phyloP scores from a whole-genome alignment of 2,329 filamentous ascomycete species.

The Dactylellina drechsleri region DNA sequence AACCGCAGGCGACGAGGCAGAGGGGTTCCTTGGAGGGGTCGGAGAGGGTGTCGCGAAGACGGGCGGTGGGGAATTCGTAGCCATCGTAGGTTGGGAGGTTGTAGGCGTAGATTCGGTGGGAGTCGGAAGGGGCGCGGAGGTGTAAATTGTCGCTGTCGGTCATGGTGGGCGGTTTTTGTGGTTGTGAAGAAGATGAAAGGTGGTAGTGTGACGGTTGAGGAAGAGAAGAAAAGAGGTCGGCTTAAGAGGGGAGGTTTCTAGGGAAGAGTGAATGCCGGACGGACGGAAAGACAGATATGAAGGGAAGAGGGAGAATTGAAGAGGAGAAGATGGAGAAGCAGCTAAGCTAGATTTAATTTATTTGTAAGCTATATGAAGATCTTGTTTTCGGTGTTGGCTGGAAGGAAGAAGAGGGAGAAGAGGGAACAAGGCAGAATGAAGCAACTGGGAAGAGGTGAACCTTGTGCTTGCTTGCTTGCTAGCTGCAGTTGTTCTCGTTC shows the following conservation, averaged over 20 bases:
- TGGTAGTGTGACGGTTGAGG: conserved; percentile 26
- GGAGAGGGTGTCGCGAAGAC: conserved; percentile 69
- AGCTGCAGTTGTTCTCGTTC: too few species aligned
- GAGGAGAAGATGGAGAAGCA: background rate
- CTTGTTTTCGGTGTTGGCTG: background rate
- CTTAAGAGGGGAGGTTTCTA: background rate
- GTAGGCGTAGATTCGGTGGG: conserved; percentile 34
- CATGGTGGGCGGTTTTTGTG: conserved; percentile 32
- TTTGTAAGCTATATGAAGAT: background rate
- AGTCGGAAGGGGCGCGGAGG: conserved; percentile 15
- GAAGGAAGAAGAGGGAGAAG: background rate
- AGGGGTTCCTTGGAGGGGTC: conserved; percentile 71
- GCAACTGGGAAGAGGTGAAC: too few species aligned
- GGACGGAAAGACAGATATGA: conserved; percentile 17
- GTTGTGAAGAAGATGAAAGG: background rate
- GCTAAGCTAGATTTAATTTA: too few species aligned
- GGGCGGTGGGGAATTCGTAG: conserved; percentile 72
- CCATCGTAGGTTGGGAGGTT: conserved; percentile 49
- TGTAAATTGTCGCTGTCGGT: conserved; percentile 29
- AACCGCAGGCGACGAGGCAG: conserved; percentile 75
- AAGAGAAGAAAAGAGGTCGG: background rate
- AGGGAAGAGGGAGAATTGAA: background rate
- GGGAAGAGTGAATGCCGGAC: background rate
- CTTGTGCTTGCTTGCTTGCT: too few species aligned
- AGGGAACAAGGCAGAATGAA: too few species aligned